These are phyloP conservation scores for Tephrocybe sp. DNA, from an alignment of 768 basidiomycete species.

Conservation along the genomic window DNA sequence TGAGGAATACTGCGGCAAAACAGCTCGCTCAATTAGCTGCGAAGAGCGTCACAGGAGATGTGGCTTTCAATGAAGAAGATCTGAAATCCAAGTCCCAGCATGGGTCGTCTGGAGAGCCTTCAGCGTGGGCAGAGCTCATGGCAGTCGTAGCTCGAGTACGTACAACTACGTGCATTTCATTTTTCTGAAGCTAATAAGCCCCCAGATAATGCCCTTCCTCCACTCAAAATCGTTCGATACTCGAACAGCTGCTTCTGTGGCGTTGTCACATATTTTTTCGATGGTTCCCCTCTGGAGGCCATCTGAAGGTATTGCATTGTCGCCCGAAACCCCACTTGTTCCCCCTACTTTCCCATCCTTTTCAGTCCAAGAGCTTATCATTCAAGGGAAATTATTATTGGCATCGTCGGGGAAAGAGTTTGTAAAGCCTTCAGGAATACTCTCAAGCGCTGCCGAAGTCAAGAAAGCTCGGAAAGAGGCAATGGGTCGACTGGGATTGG, in stretches of 20 bases:
- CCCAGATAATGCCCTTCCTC: conserved; percentile 85
- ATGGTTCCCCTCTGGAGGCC: conserved; percentile 82
- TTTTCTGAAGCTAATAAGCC: conserved; percentile 9
- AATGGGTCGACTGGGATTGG: conserved; percentile 84
- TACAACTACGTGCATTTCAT: conserved; percentile 10
- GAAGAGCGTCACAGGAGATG: conserved; percentile 82
- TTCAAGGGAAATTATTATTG: conserved; percentile 77
- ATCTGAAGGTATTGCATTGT: conserved; percentile 29
- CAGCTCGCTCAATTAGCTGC: conserved; percentile 92
- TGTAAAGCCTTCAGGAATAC: conserved; percentile 66
- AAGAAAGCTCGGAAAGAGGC: conserved; percentile 87
- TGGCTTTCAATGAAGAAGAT: conserved; percentile 73
- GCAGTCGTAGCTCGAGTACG: conserved; percentile 86
- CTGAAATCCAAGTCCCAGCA: conserved; percentile 64
- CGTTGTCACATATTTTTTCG: conserved; percentile 84
- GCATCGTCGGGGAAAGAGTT: conserved; percentile 96
- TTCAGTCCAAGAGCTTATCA: conserved; percentile 73
- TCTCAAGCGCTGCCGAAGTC: conserved; percentile 75
- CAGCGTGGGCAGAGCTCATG: conserved; percentile 90
- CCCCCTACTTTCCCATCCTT: conserved; percentile 70
- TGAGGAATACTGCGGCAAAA: conserved; percentile 94
- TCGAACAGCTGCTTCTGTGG: conserved; percentile 83
- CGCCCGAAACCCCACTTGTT: conserved; percentile 25
- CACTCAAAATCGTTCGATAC: conserved; percentile 94
- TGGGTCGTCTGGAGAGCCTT: conserved; percentile 57